Base-by-base conservation (phyloP, 1,284 basidiomycete genomes). In the Cutaneotrichosporon cavernicola region DNA sequence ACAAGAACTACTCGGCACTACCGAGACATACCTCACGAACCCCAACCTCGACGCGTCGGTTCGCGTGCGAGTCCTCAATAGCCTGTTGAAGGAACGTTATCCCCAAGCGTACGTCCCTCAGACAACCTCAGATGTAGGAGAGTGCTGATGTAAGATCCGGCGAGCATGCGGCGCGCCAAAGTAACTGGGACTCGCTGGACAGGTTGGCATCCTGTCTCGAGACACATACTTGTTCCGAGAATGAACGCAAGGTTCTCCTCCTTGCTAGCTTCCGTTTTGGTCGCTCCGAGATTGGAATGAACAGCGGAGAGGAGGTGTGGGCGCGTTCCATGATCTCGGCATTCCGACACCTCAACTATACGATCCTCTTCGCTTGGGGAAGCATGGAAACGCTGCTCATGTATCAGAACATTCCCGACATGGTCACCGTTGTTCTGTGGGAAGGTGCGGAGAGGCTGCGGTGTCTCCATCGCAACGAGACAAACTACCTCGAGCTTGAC, bases 401-500 rank as follows among this genome's bases (percentile, higher is more conserved):
- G 26, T 76, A 79, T 67, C 70, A 76, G 59, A 65, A 65, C 43
- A 66, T 79, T 31, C 66, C 73, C 6, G 66, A 71, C 22, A 68
- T 71, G 50, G 72, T 78, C 32, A 61, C 64, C 9, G 63, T 69
- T 31, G 60, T 79, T 38, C 58, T 79, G 22, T 72, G 70, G 65
- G 72, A 76, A 49, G 60, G 56, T 13, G 36, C 16, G 2, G 59
- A 64, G 21, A 62, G 70, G 22, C 38, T 60, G 5, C 34, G 63
- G 9, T 76, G 75, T 51, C 26, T 60, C 4, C 32, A 51, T 26
- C 67, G 69, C 21, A 72, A 71, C 56, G 66, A 68, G 32, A 64
- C 60, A 1, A 72, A 65, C 61, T 67, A 69, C 60, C 22, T 51
- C 9, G 58, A 58, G 3, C 22, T 61, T 6, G 65, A 68, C 50